Evolutionary conservation across 345 rosid species (phyloP).

Genomic region (Populus simonii): DNA sequence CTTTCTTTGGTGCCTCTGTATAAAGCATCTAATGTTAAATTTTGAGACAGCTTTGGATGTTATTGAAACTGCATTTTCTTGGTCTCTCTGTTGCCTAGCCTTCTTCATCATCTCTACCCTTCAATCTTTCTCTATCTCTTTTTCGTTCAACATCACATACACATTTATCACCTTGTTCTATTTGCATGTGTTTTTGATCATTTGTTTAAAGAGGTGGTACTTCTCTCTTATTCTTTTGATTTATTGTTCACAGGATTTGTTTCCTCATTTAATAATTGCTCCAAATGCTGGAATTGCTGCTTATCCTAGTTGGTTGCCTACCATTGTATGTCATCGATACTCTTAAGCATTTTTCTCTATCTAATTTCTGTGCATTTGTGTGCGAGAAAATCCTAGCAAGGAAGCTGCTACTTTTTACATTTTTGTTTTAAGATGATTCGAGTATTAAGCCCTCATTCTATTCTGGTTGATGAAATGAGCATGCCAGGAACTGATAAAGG

Average conservation of each 20-base stretch:
- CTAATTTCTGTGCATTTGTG: background rate
- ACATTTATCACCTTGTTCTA: background rate
- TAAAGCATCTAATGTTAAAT: no score
- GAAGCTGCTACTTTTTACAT: background rate
- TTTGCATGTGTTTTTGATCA: no score
- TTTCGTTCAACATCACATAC: no score
- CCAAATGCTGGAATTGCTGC: constrained; percentile 91
- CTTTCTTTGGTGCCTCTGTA: background rate
- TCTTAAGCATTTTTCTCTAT: constrained; percentile 3
- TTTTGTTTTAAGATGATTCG: background rate
- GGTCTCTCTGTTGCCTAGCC: no score
- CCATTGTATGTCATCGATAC: constrained; percentile 48
- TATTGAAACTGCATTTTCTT: no score
- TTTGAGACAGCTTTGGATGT: no score
- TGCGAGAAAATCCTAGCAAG: background rate
- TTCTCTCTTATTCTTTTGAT: constrained; percentile 5
- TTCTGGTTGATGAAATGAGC: constrained; percentile 6
- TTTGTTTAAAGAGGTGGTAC: no score
- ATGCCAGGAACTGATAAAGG: constrained; percentile 67
- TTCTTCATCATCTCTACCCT: no score
- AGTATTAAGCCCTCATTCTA: background rate
- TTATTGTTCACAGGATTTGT: constrained; percentile 46
- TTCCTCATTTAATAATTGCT: constrained; percentile 70
- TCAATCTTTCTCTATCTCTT: no score
- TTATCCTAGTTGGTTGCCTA: constrained; percentile 77